Evolutionary conservation across 192 early-diverging fungal genomes (phyloP).

Genomic region (Cladochytrium replicatum): DNA sequence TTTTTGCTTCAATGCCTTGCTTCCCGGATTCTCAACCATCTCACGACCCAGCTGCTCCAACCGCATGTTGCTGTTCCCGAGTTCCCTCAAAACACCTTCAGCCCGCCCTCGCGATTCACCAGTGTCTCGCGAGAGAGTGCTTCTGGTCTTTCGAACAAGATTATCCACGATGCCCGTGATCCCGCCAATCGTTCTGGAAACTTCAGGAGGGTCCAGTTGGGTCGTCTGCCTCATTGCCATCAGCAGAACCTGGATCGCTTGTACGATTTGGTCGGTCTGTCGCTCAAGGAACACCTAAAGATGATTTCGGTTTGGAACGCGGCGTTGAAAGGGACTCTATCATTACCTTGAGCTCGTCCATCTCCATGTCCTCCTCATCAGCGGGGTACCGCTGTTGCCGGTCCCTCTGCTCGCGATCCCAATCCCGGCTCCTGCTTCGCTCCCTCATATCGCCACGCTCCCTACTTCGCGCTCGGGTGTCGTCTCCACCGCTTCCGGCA

Average conservation of each 20-base stretch:
- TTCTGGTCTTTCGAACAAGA: conserved; percentile 16
- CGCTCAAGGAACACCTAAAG: conserved; percentile 24
- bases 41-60: conserved; percentile 6
- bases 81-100: conserved; percentile 9
- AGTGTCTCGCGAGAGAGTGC: conserved; percentile 6
- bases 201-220: not conserved
- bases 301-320: not conserved
- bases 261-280: conserved; percentile 26
- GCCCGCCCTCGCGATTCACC: conserved; percentile 5
- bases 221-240: conserved; percentile 8
- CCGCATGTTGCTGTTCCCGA: conserved; percentile 4
- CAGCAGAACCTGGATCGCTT: conserved; percentile 18
- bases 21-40: conserved; percentile 4
- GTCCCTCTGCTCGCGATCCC: too few species aligned
- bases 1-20: conserved; percentile 14
- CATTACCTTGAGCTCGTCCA: not conserved
- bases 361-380: not conserved
- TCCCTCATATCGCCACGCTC: too few species aligned
- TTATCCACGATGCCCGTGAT: conserved; percentile 18
- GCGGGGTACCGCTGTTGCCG: too few species aligned
- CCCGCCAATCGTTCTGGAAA: conserved; percentile 4
- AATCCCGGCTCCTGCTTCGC: too few species aligned
- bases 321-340: not conserved
- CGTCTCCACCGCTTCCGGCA: too few species aligned
- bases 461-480: too few species aligned